Base-by-base conservation (phyloP, 139 green algal genomes). In the Chlorella sorokiniana region DNA sequence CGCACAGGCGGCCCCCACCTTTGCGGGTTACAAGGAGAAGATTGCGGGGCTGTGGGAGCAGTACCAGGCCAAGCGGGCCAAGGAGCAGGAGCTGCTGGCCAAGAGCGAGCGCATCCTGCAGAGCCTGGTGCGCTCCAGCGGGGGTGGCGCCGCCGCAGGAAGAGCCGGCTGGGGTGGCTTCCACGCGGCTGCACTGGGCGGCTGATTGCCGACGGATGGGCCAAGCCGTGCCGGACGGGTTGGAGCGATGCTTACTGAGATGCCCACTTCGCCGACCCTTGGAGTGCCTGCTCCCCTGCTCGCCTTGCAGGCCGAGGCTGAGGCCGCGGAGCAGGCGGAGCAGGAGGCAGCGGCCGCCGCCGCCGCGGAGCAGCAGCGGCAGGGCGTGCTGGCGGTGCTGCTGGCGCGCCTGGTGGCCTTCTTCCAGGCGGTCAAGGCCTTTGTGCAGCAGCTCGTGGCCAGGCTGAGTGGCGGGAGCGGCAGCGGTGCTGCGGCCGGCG, bases 1-100 rank as follows among this genome's bases (percentile, higher is more conserved):
- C 41, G n/a, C 33, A 48, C n/a, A 8, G 8, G 5, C 41, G 14
- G 40, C 38, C 16, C 40, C 68, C 71, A 38, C 33, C 51, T 18
- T 9, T 20, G 16, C 59, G 44, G 45, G 22, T 44, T 70, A 71
- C 59, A 29, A 72, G 75, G 29, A 25, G 29, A 70, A 71, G 59
- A 81, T 81, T 33, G 31, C 59, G 2, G 8, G 22, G 29, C 59
- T 71, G 75, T 56, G 62, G 75, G n/a, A 20, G 40, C n/a, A 41
- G 38, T 80, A 69, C 29, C 42, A 72, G 75, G 4, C 20, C 10
- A 70, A 71, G 41, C 59, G 62, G 59, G 75, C 75, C 2, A 29
- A 40, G 59, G 75, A 81, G 59, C 25, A 33, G 41, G 75, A 70
- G 59, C 62, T 70, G 59, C 75, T 81, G 75, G 75, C 75, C 75